Evolutionary conservation across 2,329 filamentous ascomycete species (phyloP).

Genomic region (Graphiopsis chlorocephala): DNA sequence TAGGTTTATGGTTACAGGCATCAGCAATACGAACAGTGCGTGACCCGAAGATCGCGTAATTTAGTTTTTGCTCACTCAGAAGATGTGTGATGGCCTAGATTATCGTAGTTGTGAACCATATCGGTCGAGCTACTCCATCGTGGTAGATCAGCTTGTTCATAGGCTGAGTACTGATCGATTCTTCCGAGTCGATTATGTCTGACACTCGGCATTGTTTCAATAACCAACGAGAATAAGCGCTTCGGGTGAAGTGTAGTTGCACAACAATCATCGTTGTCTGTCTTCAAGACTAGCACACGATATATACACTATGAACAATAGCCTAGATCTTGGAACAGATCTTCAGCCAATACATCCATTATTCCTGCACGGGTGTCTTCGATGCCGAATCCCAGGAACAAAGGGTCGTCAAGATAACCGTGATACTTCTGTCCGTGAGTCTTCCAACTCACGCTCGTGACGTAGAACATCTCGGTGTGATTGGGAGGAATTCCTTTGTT

Average conservation of each 20-base stretch:
- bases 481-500: slow-evolving; percentile 23
- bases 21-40: not conserved
- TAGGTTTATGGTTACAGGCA: not conserved
- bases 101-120: not conserved
- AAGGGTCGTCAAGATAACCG: slow-evolving; percentile 55
- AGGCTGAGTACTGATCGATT: not conserved
- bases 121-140: not conserved
- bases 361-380: not conserved
- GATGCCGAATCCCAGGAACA: slow-evolving; percentile 57
- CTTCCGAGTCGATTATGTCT: not conserved
- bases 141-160: not conserved
- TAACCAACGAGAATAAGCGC: not conserved
- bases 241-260: not conserved
- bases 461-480: slow-evolving; percentile 56
- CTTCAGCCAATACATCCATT: slow-evolving; percentile 1
- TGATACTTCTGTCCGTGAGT: slow-evolving; percentile 48
- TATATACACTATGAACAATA: not conserved
- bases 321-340: not conserved
- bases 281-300: not conserved
- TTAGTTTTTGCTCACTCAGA: not conserved
- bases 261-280: not conserved
- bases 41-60: not conserved
- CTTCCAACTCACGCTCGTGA: slow-evolving; percentile 59
- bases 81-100: not conserved
- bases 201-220: not conserved